Evolutionary conservation across 2,329 filamentous ascomycete genomes (phyloP), one percentile per base, ranked within the genome.

Genomic region (Aspergillus sp.): DNA sequence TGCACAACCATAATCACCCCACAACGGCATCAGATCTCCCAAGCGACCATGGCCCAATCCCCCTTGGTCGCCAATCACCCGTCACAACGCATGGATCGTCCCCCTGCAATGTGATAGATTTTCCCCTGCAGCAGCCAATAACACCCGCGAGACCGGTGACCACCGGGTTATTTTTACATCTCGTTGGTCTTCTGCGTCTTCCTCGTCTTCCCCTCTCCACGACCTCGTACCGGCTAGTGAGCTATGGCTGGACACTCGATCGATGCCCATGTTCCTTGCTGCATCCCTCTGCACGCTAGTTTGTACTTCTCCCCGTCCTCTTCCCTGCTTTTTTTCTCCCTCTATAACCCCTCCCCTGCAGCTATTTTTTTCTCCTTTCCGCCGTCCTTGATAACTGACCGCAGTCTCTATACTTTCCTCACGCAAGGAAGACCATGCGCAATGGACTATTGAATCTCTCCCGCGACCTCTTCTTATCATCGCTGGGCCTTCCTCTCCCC

Each of bases 281-380:
- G 55, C 59, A 24, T 43, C 40, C 52, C 52, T 59, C 59, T 62
- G 57, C 57, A 60, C 53, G 45, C 57, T 61, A 53, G 30, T 45
- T 47, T 51, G 24, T 49, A 36, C 41, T 33, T 24, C 48, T 36
- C 46, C n/a, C 32, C 38, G 41, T 54, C 47, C 38, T 48, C 44
- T 48, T 46, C 47, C 49, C 48, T 48, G 16, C 22, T 49, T 40
- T 42, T 41, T 48, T 16, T n/a, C 41, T 36, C 49, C 49, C 17
- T 17, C 14, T 36, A 32, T 40, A 42, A 44, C 16, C 45, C 38
- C 16, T 40, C 11, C 50, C 42, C 32, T 49, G 46, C 33, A 49
- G 14, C n/a, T 22, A 4, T 16, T 26, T 10, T 8, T 32, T 10
- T 35, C 43, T 42, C 20, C 19, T 45, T 47, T 51, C 45, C 45